Evolutionary conservation across 495 filamentous ascomycete genomes (phyloP).

Genomic region (Thermothielavioides terrestris): DNA sequence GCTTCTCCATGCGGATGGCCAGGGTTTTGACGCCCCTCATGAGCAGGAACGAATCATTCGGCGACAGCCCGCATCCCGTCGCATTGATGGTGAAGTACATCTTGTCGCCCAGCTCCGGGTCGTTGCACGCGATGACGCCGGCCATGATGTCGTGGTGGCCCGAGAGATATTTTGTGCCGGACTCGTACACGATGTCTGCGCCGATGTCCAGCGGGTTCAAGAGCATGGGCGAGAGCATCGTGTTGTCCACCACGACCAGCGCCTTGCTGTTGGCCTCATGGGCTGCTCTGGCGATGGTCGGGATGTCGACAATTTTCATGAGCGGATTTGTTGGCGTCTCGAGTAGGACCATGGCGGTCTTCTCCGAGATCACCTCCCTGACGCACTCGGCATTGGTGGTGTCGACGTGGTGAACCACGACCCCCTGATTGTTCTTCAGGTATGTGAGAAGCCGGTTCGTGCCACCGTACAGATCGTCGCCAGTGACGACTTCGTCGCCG

Average conservation of each 20-base stretch:
- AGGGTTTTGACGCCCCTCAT: conserved; percentile 93
- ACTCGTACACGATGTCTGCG: conserved; percentile 94
- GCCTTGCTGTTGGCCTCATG: conserved; percentile 73
- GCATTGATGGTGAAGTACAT: conserved; percentile 95
- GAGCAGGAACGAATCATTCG: conserved; percentile 92
- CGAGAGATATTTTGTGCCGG: conserved; percentile 93
- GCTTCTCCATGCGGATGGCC: conserved; percentile 96
- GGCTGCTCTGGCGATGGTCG: conserved; percentile 59
- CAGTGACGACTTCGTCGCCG: conserved; percentile 93
- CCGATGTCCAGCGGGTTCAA: conserved; percentile 88
- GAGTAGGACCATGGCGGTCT: conserved; percentile 91
- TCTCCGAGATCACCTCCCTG: conserved; percentile 53
- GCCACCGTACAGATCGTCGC: conserved; percentile 94
- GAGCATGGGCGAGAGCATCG: conserved; percentile 93
- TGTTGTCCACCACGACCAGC: conserved; percentile 93
- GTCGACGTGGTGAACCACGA: conserved; percentile 93
- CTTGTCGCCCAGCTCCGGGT: conserved; percentile 68
- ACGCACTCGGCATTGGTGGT: conserved; percentile 69
- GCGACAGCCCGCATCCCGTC: conserved; percentile 85
- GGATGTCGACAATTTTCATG: conserved; percentile 95
- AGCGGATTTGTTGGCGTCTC: conserved; percentile 96
- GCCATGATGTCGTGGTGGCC: conserved; percentile 99
- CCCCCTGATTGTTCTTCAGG: conserved; percentile 74
- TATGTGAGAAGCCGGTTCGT: conserved; percentile 92
- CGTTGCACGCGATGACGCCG: conserved; percentile 85